phyloP scores from a whole-genome alignment of 2,329 filamentous ascomycete genomes.

The Hypoxylon sp. region DNA sequence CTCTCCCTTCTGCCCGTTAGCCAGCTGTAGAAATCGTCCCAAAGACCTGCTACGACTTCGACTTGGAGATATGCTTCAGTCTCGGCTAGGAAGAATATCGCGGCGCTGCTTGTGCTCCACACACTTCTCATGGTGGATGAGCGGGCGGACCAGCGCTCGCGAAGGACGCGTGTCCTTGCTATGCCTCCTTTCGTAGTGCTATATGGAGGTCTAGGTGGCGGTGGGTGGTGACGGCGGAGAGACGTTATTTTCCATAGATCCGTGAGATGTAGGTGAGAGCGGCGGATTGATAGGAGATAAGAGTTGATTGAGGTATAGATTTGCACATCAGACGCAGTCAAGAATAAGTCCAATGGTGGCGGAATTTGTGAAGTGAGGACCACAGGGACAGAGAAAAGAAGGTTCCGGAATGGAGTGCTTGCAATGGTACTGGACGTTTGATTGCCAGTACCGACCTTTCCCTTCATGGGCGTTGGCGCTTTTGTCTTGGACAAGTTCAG shows the following conservation, averaged over 20 bases:
- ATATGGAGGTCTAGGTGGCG: slow-evolving; percentile 75
- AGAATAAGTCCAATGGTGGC: slow-evolving; percentile 88
- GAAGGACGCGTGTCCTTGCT: slow-evolving; percentile 71
- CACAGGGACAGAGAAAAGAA: slow-evolving; percentile 84
- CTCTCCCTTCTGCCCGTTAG: slow-evolving; percentile 64
- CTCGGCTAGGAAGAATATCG: slow-evolving; percentile 90
- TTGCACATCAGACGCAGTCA: slow-evolving; percentile 81
- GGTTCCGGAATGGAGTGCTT: slow-evolving; percentile 78
- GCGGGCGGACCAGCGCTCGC: slow-evolving; percentile 75
- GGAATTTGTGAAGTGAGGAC: slow-evolving; percentile 79
- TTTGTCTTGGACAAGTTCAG: slow-evolving; percentile 72
- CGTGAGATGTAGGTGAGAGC: slow-evolving; percentile 87
- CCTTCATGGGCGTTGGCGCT: slow-evolving; percentile 57
- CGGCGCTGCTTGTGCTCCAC: slow-evolving; percentile 91
- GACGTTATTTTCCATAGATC: slow-evolving; percentile 89
- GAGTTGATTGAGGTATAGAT: slow-evolving; percentile 88
- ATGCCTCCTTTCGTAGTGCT: slow-evolving; percentile 74
- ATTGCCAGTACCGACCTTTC: slow-evolving; percentile 54
- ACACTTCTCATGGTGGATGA: slow-evolving; percentile 80
- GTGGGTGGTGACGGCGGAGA: slow-evolving; percentile 82
- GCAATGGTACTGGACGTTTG: slow-evolving; percentile 57
- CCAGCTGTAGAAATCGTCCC: slow-evolving; percentile 85
- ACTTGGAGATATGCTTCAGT: slow-evolving; percentile 91
- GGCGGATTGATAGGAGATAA: slow-evolving; percentile 87
- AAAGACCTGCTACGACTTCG: slow-evolving; percentile 86